Conservation (phyloP, 192 early-diverging fungal genomes). For the Coemansia sp. region DNA sequence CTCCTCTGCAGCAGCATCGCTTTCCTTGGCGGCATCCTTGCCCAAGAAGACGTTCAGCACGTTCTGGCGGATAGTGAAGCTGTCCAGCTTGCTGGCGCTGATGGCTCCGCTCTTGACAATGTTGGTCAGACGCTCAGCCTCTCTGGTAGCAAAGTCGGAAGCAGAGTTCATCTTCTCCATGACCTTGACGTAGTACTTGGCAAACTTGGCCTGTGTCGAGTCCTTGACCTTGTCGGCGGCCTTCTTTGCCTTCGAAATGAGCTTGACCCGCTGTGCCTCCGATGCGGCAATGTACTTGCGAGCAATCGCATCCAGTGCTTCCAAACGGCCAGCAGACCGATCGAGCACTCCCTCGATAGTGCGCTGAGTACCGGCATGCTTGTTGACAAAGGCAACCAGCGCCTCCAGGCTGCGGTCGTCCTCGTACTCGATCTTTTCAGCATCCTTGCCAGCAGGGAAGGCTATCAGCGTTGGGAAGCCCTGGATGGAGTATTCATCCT, state of each 20-base stretch:
- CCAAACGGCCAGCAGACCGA: conserved; percentile 50
- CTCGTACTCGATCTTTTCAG: conserved; percentile 67
- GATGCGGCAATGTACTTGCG: conserved; percentile 64
- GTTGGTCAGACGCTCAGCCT: conserved; percentile 77
- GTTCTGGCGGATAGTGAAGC: conserved; percentile 84
- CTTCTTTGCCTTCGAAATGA: conserved; percentile 51
- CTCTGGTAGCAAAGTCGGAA: conserved; percentile 71
- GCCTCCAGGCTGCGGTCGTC: conserved; percentile 67
- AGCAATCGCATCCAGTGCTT: conserved; percentile 34
- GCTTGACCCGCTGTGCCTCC: conserved; percentile 42
- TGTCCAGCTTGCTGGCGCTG: conserved; percentile 70
- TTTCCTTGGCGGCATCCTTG: conserved; percentile 33
- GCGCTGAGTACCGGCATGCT: conserved; percentile 76
- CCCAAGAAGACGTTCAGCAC: conserved; percentile 64
- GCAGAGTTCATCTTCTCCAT: conserved; percentile 81
- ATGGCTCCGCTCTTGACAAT: conserved; percentile 69
- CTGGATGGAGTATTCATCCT: conserved; percentile 61
- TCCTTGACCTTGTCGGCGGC: conserved; percentile 51
- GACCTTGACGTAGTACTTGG: conserved; percentile 87
- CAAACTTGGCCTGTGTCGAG: conserved; percentile 54
- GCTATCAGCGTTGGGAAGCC: conserved; percentile 91
- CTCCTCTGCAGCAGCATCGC: conserved; percentile 14
- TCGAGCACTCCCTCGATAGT: conserved; percentile 69
- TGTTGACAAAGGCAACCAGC: conserved; percentile 82
- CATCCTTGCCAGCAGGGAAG: conserved; percentile 68